Evolutionary conservation across 805 yeast genomes (phyloP), one percentile per base, ranked within the genome.

Genomic region (Candida mattraensis): DNA sequence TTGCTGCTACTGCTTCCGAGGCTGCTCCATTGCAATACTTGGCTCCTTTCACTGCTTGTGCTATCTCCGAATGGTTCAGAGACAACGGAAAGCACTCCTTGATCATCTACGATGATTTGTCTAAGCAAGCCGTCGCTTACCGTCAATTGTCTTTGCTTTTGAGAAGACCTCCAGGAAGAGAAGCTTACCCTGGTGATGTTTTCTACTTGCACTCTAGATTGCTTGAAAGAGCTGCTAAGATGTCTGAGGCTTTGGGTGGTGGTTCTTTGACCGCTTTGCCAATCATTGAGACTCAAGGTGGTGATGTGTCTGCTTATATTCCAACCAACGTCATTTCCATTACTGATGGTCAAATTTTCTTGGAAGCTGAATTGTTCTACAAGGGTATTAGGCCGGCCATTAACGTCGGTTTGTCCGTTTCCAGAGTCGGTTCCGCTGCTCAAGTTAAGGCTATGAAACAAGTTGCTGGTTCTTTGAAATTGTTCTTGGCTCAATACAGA

Each of bases 1-100:
- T 93, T 68, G 97, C 99, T 47, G 99, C 99, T 61, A 93, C 99
- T 61, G 99, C 99, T 57, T 93, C 99, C 49, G 99, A 93, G 80
- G 99, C 99, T 59, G 99, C 99, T 70, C 99, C 99, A 70, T 80
- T 93, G 72, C 99, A 93, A 80, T 93, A 88, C 80, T 76, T 93
- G 69, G 98, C 99, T 78, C 99, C 99, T 70, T 93, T 93, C 96
- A 87, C 99, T 59, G 99, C 89, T 56, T 84, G 95, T 69, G 95
- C 99, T 64, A 89, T 93, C 69, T 96, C 98, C 78, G 99, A 93
- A 79, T 93, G 99, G 99, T 93, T 93, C 94, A 87, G 99, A 82
- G 99, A 93, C 80, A 93, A 91, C 73, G 96, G 96, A 68, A 86
- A 73, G 70, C 98, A 93, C 74, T 94, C 98, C 60, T 77, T 91